phyloP scores from a whole-genome alignment of 2,329 filamentous ascomycete species.

The Leptodontidium sp. region DNA sequence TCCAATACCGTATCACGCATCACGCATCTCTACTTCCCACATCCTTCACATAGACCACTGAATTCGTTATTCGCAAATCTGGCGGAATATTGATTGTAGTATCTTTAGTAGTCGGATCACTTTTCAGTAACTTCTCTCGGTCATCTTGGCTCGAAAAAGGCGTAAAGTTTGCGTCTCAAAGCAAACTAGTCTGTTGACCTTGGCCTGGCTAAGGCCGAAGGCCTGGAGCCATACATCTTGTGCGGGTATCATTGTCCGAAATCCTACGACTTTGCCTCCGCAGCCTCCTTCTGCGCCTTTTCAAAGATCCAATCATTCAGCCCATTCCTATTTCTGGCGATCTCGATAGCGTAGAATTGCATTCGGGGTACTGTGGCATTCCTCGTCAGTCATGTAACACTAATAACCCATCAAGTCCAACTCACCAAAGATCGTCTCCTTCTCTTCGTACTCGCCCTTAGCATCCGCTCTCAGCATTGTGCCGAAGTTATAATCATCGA shows the following conservation, averaged over 20 bases:
- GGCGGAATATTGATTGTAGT: neutral
- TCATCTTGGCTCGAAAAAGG: neutral
- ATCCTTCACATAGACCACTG: neutral
- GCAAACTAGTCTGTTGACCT: neutral
- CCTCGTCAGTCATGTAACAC: conserved; percentile 25
- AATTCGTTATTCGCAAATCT: neutral
- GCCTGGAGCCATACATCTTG: neutral
- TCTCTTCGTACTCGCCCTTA: conserved; percentile 84
- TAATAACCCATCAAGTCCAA: conserved; percentile 7
- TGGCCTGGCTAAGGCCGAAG: neutral
- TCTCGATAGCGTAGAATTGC: conserved; percentile 85
- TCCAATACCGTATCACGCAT: neutral
- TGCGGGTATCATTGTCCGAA: neutral
- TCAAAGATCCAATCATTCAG: conserved; percentile 98
- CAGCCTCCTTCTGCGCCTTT: conserved; percentile 69
- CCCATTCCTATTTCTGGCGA: conserved; percentile 80
- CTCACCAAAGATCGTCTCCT: conserved; percentile 91
- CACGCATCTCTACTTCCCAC: neutral
- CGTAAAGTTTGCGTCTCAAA: neutral
- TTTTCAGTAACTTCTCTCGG: neutral
- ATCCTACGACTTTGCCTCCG: conserved; percentile 26
- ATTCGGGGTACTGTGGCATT: conserved; percentile 63
- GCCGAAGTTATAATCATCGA: conserved; percentile 98
- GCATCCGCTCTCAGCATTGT: conserved; percentile 86
- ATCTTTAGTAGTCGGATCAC: neutral